Base-by-base conservation (phyloP, 1,284 basidiomycete genomes). In the Marasmius tenuissimus region DNA sequence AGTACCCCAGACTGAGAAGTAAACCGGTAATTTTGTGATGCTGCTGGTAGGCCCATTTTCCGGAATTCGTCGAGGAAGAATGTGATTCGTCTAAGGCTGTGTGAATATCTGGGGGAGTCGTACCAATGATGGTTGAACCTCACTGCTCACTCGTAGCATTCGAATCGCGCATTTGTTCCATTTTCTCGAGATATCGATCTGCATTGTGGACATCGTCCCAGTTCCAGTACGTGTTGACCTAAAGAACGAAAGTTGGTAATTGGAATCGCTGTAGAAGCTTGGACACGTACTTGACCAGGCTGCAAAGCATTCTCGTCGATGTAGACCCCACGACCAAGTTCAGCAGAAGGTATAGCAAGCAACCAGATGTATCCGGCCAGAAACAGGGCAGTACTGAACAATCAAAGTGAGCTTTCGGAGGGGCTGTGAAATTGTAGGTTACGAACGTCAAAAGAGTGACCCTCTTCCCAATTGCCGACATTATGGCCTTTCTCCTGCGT, bases 261-360 rank as follows among this genome's bases (percentile, higher is more conserved):
- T 16, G 35, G 22, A 49, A 50, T 45, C 59, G 57, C 40, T 48
- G 20, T 33, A 42, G 27, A 40, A 14, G 34, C 42, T 37, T 54
- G 12, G 53, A 51, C 63, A 68, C 76, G 59, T 66, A 94, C 94
- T 78, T 96, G 93, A 3, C 85, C 89, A 4, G 96, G 95, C 70
- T 94, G 92, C 33, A 98, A 77, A 0, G 96, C 96, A 73, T 98
- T 96, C 78, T 98, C 96, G 72, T 96, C 94, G 52, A 96, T 90
- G 72, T 93, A 96, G 16, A 88, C 91, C 4, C 76, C 72, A 68
- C 88, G 82, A 16, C 88, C 89, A 3, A 96, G 79, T 1, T 76
- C 72, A 16, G 85, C 79, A 14, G 83, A 79, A 4, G 94, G 94
- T 57, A 96, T 81, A 10, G 83, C 73, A 5, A 88, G 65, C 72